phyloP scores from a whole-genome alignment of 345 rosid species.

The Brassica cretica region DNA sequence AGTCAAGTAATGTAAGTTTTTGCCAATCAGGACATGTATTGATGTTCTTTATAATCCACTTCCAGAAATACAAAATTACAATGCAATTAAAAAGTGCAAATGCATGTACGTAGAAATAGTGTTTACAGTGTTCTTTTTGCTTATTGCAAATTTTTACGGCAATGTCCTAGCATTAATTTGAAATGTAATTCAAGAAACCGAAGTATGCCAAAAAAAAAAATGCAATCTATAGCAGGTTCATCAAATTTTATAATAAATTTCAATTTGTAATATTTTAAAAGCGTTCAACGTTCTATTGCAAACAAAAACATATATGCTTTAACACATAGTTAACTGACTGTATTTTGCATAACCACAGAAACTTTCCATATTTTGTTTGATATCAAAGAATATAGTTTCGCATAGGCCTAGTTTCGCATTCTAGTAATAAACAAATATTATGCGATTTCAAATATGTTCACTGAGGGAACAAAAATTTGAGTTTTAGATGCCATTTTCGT shows the following conservation, averaged over 20 bases:
- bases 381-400: not conserved
- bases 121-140: not conserved
- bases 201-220: not conserved
- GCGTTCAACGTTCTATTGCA: not conserved
- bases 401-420: not conserved
- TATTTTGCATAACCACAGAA: not conserved
- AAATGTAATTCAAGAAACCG: not conserved
- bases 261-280: not conserved
- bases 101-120: not conserved
- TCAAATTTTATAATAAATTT: not conserved
- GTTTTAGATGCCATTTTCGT: not conserved
- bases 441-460: not conserved
- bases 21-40: slow-evolving; percentile 26
- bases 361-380: not conserved
- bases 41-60: slow-evolving; percentile 27
- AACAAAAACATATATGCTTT: not conserved
- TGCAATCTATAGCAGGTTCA: not conserved
- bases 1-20: slow-evolving; percentile 22
- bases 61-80: slow-evolving; percentile 1
- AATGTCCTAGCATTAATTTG: slow-evolving; percentile 1
- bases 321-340: not conserved
- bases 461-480: not conserved
- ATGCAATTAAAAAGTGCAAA: slow-evolving; percentile 9
- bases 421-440: slow-evolving; percentile 2
- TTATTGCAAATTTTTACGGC: not conserved